Evolutionary conservation across 345 rosid species (phyloP).

Genomic region (Toxicodendron radicans): DNA sequence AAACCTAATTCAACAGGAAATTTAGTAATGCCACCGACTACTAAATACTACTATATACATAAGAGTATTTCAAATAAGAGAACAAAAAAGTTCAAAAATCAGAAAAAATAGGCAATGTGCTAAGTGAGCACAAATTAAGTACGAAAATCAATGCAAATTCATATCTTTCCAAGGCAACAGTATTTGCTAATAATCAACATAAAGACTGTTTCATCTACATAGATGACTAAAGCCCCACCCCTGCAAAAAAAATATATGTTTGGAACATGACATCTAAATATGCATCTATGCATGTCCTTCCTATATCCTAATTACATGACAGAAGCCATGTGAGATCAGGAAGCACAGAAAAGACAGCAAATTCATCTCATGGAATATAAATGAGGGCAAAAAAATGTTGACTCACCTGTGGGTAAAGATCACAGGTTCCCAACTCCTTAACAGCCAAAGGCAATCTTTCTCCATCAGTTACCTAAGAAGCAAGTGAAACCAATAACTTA

Average conservation of each 20-base stretch:
- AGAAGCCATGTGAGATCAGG: neutral
- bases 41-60: neutral
- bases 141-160: neutral
- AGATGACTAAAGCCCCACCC: neutral
- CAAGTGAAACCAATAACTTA: conserved; percentile 17
- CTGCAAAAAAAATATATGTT: neutral
- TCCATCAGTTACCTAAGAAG: conserved; percentile 86
- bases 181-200: neutral
- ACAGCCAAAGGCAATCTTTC: conserved; percentile 98
- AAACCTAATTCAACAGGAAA: neutral
- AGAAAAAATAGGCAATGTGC: neutral
- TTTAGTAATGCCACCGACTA: neutral
- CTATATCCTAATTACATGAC: conserved; percentile 14
- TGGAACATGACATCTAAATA: neutral
- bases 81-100: neutral
- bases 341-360: neutral
- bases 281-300: conserved; percentile 17
- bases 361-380: conserved; percentile 10
- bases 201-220: neutral
- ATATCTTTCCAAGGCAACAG: neutral
- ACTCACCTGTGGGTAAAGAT: conserved; percentile 99
- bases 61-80: neutral
- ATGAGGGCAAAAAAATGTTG: conserved; percentile 22
- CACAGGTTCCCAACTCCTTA: conserved; percentile 98
- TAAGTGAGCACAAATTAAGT: no score